Conservation (phyloP, 2,329 filamentous ascomycete genomes). For the Xylaria sp. region DNA sequence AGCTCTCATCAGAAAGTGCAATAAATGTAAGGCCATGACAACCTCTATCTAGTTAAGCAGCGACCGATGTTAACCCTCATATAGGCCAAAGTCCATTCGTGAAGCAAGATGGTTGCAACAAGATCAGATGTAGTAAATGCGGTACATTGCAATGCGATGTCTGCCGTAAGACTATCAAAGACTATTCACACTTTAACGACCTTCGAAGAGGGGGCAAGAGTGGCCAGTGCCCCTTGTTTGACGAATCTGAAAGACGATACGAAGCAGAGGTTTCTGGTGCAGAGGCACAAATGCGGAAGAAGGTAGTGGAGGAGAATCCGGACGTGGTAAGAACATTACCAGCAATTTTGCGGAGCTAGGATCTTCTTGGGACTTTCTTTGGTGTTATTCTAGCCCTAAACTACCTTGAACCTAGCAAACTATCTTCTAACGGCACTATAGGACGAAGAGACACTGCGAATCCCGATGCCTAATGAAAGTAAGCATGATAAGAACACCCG, state of each 20-base stretch:
- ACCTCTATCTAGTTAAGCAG: no score
- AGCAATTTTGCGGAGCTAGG: neutral
- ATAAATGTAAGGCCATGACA: constrained; percentile 61
- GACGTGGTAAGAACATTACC: constrained; percentile 56
- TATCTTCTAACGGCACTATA: constrained; percentile 37
- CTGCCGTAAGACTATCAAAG: constrained; percentile 70
- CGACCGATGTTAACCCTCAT: constrained; percentile 13
- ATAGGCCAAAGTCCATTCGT: constrained; percentile 78
- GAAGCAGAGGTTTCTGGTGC: constrained; percentile 71
- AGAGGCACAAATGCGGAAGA: constrained; percentile 66
- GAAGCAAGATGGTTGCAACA: constrained; percentile 84
- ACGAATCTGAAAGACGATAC: constrained; percentile 70
- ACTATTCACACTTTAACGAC: constrained; percentile 79
- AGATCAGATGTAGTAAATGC: constrained; percentile 78
- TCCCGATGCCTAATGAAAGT: constrained; percentile 68
- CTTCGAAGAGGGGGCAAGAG: constrained; percentile 56
- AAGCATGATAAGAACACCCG: constrained; percentile 53
- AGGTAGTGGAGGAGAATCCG: constrained; percentile 69
- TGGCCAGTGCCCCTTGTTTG: constrained; percentile 75
- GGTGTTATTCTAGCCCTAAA: neutral
- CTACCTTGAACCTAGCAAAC: neutral
- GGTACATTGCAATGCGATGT: constrained; percentile 72
- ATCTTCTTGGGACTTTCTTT: neutral
- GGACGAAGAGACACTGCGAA: constrained; percentile 64
- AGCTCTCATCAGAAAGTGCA: constrained; percentile 81